Conservation (phyloP, 2,329 filamentous ascomycete species). For the Penicillium palitans region DNA sequence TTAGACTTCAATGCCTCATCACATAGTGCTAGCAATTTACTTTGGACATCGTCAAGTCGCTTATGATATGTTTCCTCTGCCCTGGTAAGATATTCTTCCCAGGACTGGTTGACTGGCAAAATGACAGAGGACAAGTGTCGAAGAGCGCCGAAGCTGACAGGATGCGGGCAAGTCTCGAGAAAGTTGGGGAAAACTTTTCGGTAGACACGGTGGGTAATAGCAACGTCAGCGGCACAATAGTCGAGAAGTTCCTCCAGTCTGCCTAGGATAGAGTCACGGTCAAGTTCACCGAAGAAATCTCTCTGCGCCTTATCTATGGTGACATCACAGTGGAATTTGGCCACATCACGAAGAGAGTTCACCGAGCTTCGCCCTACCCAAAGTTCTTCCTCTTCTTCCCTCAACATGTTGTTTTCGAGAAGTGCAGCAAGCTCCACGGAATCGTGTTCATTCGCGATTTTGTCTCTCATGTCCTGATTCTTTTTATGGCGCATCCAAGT, state of each 20-base stretch:
- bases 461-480: conserved; percentile 78
- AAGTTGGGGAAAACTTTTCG: conserved; percentile 91
- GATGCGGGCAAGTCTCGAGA: conserved; percentile 85
- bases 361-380: conserved; percentile 95
- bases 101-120: conserved; percentile 81
- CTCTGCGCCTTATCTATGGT: conserved; percentile 86
- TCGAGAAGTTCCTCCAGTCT: conserved; percentile 81
- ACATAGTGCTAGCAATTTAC: conserved; percentile 70
- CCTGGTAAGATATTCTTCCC: conserved; percentile 80
- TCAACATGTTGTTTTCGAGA: conserved; percentile 65
- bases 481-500: conserved; percentile 98
- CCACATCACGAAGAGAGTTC: conserved; percentile 92
- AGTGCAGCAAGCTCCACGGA: conserved; percentile 70
- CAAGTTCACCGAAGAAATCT: conserved; percentile 81
- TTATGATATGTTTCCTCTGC: conserved; percentile 81
- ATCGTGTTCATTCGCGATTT: conserved; percentile 69
- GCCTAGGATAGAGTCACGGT: conserved; percentile 66
- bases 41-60: conserved; percentile 73
- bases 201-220: conserved; percentile 91
- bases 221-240: conserved; percentile 94
- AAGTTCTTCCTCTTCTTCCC: conserved; percentile 86
- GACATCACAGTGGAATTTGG: conserved; percentile 90
- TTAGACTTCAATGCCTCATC: conserved; percentile 76
- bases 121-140: conserved; percentile 93
- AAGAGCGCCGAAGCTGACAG: conserved; percentile 92